Evolutionary conservation across 371 early-diverging fungal species (phyloP).

Genomic region (Apophysomyces variabilis): DNA sequence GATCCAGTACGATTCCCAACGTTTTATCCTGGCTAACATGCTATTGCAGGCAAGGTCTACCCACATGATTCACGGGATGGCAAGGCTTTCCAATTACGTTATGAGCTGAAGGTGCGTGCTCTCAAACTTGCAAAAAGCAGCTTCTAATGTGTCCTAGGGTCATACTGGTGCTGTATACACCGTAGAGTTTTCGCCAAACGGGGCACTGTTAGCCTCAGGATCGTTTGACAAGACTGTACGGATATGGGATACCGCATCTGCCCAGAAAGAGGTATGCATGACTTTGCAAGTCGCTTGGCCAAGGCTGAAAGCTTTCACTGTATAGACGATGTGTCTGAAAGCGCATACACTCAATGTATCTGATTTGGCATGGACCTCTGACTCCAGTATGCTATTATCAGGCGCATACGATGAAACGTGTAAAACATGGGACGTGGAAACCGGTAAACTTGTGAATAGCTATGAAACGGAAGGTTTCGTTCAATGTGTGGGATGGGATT

Average conservation of each 20-base stretch:
- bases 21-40: neutral
- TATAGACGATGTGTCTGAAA: slow-evolving; percentile 58
- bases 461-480: slow-evolving; percentile 84
- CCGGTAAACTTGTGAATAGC: slow-evolving; percentile 63
- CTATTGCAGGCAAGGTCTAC: neutral
- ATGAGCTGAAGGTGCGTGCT: slow-evolving; percentile 47
- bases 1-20: slow-evolving; percentile 25
- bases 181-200: slow-evolving; percentile 83
- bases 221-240: slow-evolving; percentile 91
- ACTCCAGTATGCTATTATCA: slow-evolving; percentile 76
- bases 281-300: no score
- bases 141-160: slow-evolving; percentile 52
- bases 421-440: slow-evolving; percentile 83
- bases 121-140: neutral
- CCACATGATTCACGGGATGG: slow-evolving; percentile 42
- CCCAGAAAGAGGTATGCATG: slow-evolving; percentile 68
- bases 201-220: slow-evolving; percentile 81
- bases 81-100: slow-evolving; percentile 54
- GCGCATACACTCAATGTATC: slow-evolving; percentile 83
- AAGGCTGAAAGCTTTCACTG: neutral
- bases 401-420: slow-evolving; percentile 86
- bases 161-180: slow-evolving; percentile 88
- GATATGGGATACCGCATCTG: slow-evolving; percentile 82
- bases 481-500: slow-evolving; percentile 83
- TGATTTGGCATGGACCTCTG: slow-evolving; percentile 79